These are phyloP conservation scores for Astrephomene gubernaculifera DNA, from an alignment of 139 green algal genomes.

Conservation along the genomic window DNA sequence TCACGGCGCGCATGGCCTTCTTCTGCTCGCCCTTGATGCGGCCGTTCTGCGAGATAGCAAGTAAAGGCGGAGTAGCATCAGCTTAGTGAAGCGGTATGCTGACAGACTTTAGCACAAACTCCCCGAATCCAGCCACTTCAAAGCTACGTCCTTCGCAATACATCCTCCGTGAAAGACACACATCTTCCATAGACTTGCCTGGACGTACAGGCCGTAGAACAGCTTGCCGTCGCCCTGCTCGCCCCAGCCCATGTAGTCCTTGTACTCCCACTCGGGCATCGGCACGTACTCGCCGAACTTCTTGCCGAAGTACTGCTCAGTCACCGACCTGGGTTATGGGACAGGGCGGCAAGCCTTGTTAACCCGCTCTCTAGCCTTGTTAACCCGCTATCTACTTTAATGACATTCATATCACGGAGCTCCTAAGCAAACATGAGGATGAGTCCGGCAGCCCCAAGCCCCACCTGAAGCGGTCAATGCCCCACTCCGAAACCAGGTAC, in stretches of 20 bases:
- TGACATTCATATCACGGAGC: no score
- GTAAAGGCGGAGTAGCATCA: neutral
- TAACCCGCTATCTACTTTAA: no score
- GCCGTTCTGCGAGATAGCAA: constrained; percentile 58
- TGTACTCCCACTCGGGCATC: constrained; percentile 95
- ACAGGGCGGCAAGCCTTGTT: no score
- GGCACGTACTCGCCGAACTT: constrained; percentile 91
- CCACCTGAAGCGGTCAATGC: constrained; percentile 92
- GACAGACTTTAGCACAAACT: no score
- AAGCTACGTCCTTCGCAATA: no score
- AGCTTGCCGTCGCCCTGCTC: constrained; percentile 94
- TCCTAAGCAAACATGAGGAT: no score
- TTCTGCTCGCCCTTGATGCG: constrained; percentile 91
- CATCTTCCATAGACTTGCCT: constrained; percentile 64
- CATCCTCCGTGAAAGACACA: no score
- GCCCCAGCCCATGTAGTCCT: constrained; percentile 97
- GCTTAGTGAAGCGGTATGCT: neutral
- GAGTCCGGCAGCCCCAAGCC: neutral
- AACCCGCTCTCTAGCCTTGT: no score
- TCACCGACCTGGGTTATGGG: constrained; percentile 77
- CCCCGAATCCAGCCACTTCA: no score
- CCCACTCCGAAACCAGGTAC: constrained; percentile 98
- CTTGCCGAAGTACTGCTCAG: constrained; percentile 99
- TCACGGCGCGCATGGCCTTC: constrained; percentile 84
- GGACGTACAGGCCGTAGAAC: constrained; percentile 95